Conservation (phyloP, 2,329 filamentous ascomycete species). For the Dothideomycetes sp. region DNA sequence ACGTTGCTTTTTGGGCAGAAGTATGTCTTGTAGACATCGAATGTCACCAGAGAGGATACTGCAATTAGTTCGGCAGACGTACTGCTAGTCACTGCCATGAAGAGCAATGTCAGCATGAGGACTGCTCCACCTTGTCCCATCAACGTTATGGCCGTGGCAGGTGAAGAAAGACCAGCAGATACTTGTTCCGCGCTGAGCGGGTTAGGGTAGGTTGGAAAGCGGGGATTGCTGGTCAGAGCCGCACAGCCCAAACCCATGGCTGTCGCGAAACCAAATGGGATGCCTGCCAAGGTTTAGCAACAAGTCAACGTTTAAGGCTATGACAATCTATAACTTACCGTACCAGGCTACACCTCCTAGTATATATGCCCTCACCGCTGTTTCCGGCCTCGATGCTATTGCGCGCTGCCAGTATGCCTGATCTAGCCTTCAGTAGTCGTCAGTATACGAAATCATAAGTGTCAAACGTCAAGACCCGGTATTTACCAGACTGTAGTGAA, state of each 20-base stretch:
- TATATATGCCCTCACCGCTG: constrained; percentile 17
- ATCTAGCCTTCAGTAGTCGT: no score
- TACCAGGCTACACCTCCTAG: constrained; percentile 33
- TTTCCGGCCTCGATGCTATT: constrained; percentile 21
- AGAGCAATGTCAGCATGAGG: constrained; percentile 19
- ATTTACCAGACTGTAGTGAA: constrained; percentile 23
- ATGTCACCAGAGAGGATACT: constrained; percentile 28
- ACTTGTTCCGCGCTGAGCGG: constrained; percentile 16
- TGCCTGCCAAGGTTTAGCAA: constrained; percentile 13
- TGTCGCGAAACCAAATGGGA: constrained; percentile 33
- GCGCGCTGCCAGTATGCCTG: constrained; percentile 33
- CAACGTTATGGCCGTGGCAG: constrained; percentile 20
- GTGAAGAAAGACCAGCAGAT: constrained; percentile 19
- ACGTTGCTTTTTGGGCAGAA: constrained; percentile 23
- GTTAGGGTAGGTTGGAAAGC: constrained; percentile 32
- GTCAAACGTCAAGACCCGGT: no score
- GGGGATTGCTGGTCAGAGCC: constrained; percentile 28
- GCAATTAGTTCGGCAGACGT: constrained; percentile 30
- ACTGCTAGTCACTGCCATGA: constrained; percentile 22
- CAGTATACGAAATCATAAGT: no score
- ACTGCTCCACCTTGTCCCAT: constrained; percentile 20
- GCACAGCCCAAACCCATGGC: constrained; percentile 31
- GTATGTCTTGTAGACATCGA: constrained; percentile 34
- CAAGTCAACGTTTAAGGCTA: not conserved
- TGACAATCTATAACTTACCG: constrained; percentile 11